Percentiles rank a stretch among this genome's conserved stretches.
Conservation (phyloP, 208 protist species). For the Phytomonas sp. region DNA sequence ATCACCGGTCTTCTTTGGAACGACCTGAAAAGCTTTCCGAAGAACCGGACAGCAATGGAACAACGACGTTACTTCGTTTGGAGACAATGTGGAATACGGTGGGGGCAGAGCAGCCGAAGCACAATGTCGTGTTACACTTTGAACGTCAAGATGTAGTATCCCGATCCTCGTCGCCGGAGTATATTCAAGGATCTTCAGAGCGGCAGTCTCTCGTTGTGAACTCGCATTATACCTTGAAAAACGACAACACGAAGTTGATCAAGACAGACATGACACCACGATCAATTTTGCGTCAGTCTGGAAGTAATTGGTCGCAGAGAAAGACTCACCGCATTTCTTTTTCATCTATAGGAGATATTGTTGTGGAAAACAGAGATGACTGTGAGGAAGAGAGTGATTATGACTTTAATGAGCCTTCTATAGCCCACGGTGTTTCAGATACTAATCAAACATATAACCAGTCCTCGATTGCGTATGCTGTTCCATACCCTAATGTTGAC, state of each 20-base stretch:
- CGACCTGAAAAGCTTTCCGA: neutral
- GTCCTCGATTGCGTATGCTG: neutral
- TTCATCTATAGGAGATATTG: neutral
- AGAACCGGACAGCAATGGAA: neutral
- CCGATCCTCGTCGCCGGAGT: neutral
- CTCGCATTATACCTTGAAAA: neutral
- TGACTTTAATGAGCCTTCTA: neutral
- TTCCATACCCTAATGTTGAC: neutral
- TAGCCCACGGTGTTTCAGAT: neutral
- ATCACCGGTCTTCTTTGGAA: neutral
- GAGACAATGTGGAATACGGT: neutral
- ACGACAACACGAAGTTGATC: neutral
- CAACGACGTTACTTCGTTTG: neutral
- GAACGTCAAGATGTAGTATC: neutral
- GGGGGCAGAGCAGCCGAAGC: neutral
- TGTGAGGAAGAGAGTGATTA: neutral
- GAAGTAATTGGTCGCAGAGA: neutral
- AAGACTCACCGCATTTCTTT: neutral
- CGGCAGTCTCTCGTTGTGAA: neutral
- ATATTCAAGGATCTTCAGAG: neutral
- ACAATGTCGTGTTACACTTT: neutral
- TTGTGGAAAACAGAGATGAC: neutral
- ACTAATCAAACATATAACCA: neutral
- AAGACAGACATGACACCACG: neutral
- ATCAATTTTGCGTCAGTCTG: slow-evolving; percentile 1